Evolutionary conservation across 2,329 filamentous ascomycete genomes (phyloP).

Genomic region (Elsinoe batatas): DNA sequence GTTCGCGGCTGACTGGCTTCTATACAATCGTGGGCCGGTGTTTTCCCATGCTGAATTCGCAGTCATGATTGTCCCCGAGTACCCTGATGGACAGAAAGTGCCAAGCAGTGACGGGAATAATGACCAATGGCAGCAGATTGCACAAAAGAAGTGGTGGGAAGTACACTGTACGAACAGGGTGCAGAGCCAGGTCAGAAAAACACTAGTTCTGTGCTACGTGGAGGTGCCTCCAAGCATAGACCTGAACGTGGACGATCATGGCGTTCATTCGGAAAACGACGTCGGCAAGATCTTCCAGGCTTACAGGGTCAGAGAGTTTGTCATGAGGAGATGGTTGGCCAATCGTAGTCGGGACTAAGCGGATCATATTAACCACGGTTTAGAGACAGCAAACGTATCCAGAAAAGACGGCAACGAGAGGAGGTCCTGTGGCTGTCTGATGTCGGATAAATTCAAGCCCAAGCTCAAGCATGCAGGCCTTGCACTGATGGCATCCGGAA

Average conservation of each 20-base stretch:
- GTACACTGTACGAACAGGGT: constrained; percentile 84
- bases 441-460: no score
- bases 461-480: no score
- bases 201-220: constrained; percentile 78
- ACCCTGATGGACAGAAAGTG: constrained; percentile 64
- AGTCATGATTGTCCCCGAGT: constrained; percentile 73
- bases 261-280: constrained; percentile 32
- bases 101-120: constrained; percentile 34
- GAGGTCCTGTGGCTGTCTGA: no score
- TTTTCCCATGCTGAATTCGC: constrained; percentile 95
- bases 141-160: constrained; percentile 61
- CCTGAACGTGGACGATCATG: constrained; percentile 23
- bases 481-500: no score
- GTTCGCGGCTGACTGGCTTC: constrained; percentile 87
- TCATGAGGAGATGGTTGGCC: constrained; percentile 72
- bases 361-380: background rate
- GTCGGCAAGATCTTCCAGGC: constrained; percentile 54
- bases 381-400: no score
- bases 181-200: constrained; percentile 83
- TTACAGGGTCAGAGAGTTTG: constrained; percentile 72
- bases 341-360: constrained; percentile 60
- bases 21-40: constrained; percentile 86
- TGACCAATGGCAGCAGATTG: constrained; percentile 36
- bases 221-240: constrained; percentile 60
- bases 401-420: no score